A percentile compares a stretch with the other conserved stretches of the same genome.
phyloP scores from a whole-genome alignment of 1,284 basidiomycete genomes.

The Takashimella tepidaria region DNA sequence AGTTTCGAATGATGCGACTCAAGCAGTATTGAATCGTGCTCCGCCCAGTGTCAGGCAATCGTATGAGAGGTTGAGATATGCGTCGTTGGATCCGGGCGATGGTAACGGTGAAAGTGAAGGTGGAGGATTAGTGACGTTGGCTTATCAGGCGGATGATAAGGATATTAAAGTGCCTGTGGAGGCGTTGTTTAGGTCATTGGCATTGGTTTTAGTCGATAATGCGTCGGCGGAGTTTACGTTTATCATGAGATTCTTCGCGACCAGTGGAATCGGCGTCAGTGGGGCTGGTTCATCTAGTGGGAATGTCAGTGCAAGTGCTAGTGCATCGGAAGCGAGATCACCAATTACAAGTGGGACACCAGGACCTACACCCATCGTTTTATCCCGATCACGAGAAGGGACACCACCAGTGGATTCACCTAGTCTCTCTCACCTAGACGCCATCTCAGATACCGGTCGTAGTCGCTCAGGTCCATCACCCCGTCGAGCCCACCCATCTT shows the following conservation, averaged over 20 bases:
- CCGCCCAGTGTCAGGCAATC: constrained; percentile 48
- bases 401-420: constrained; percentile 34
- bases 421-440: constrained; percentile 17
- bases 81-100: constrained; percentile 52
- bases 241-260: constrained; percentile 69
- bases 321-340: background rate
- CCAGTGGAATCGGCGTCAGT: background rate
- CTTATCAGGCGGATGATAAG: constrained; percentile 82
- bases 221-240: constrained; percentile 85
- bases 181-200: constrained; percentile 71
- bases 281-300: background rate
- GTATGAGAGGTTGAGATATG: constrained; percentile 58
- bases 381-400: background rate
- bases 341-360: background rate
- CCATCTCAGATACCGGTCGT: constrained; percentile 29
- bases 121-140: constrained; percentile 58
- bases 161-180: constrained; percentile 73
- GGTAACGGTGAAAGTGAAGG: background rate
- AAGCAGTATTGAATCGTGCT: constrained; percentile 21
- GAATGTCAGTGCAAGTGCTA: too few species aligned
- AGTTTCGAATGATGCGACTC: constrained; percentile 29
- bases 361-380: background rate
- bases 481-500: background rate
- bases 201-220: constrained; percentile 89
- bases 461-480: constrained; percentile 6